Evolutionary conservation across 23 red algal species (phyloP), one percentile per base, ranked within the genome.

Genomic region (Cyanidioschyzon merolae): DNA sequence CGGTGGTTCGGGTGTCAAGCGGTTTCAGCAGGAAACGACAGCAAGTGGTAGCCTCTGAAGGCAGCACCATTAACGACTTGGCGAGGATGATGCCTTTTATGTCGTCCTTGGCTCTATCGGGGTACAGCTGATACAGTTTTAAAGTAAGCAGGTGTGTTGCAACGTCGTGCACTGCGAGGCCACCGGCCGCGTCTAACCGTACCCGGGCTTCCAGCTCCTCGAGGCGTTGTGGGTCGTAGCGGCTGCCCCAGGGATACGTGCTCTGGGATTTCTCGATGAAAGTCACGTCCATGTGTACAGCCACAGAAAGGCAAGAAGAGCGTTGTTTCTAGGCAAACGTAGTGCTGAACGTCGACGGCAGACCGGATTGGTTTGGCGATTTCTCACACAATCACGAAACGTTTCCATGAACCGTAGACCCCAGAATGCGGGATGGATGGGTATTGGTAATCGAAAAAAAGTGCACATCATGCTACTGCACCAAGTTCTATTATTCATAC

Each of bases 41-140:
- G 30, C 63, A 71, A 15, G 63, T 71, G 32, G 7, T 17, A 25
- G 30, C 63, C 21, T 25, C 63, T 71, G 63, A 71, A 15, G 63
- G 63, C 12, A 71, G 63, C 32, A 27, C 63, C 63, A 71, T 71
- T 7, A 71, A 12, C 3, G 63, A 7, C 32, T 71, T 71, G 12
- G 63, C 63, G 32, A 71, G 63, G 30, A 71, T 71, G n/a, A 71
- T 7, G 2, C 21, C 63, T 27, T 32, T 35, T 3, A 35, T 71
- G 63, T 35, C 12, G 7, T 27, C 12, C 63, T 71, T 25, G 2
- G 3, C 21, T 3, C 29, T 7, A 71, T 71, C 63, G 2, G 63
- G 63, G n/a, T 71, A 25, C 16, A 71, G 12, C 63, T 71, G 63
- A 35, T 71, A 71, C 16, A 71, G 63, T 32, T 71, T 71, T 7